Conservation (phyloP, 225 moss, liverwort and hornwort genomes). For the Polytrichum formosum region DNA sequence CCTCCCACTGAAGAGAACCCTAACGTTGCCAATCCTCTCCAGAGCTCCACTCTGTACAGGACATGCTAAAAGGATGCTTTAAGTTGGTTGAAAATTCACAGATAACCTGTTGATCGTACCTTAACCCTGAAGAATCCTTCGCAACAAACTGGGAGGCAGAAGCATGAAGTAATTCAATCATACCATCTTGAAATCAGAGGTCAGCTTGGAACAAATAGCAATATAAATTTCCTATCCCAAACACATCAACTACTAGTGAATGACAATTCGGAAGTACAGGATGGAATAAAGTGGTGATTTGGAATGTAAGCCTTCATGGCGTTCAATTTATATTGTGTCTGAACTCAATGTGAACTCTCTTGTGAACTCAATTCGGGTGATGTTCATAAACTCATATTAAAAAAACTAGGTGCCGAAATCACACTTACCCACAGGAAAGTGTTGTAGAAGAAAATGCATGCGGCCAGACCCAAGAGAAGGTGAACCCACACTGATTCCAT, state of each 20-base stretch:
- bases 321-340: not conserved
- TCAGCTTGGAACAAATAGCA: too few relatives aligned
- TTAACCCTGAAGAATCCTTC: too few relatives aligned
- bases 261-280: too few relatives aligned
- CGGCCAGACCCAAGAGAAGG: conserved; percentile 25
- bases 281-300: not conserved
- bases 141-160: too few relatives aligned
- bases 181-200: not conserved
- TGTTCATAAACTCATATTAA: too few relatives aligned
- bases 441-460: conserved; percentile 23
- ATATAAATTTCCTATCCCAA: too few relatives aligned
- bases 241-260: too few relatives aligned
- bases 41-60: conserved; percentile 33
- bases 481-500: conserved; percentile 25
- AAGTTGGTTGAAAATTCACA: not conserved
- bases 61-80: not conserved
- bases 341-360: not conserved
- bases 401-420: not conserved
- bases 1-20: not conserved
- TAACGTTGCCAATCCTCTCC: conserved; percentile 16
- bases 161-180: too few relatives aligned
- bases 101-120: not conserved
- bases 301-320: not conserved
- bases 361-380: too few relatives aligned
- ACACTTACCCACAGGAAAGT: conserved; percentile 28